Evolutionary conservation across 2,329 filamentous ascomycete genomes (phyloP), one percentile per base, ranked within the genome.

Genomic region (Chaetomiaceae sp.): DNA sequence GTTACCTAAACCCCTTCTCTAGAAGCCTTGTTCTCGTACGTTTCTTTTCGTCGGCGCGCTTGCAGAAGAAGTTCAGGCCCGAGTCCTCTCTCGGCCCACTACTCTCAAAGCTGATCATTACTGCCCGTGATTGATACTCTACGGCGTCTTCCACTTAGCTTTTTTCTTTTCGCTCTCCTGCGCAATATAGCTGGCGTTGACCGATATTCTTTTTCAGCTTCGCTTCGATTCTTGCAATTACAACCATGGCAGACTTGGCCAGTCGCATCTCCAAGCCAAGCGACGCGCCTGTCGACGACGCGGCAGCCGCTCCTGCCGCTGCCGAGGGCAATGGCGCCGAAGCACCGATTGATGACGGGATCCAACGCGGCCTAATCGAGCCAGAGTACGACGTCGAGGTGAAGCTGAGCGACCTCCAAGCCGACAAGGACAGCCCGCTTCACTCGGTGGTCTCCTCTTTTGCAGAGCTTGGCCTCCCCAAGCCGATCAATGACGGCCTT

Each of bases 301-400:
- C 62, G 21, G 63, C 57, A 33, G 30, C 57, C 40, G 53, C 45
- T 7, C 18, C 25, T 27, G 25, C 48, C 11, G 33, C 25, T 32
- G 18, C 48, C 20, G 36, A 54, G 5, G 47, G 38, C 44, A 40
- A 63, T 21, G 61, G 59, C 41, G 51, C 62, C 25, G 66, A 68
- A 27, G 65, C 57, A 30, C 48, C 64, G 21, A 47, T 56, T 13
- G 48, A 51, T 44, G 62, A 60, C 8, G 54, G 53, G 13, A 43
- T n/a, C 29, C 42, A 48, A 61, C 50, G 25, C 34, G 75, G 74
- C 43, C 73, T 85, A 25, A 70, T 80, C 42, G 89, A 96, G 69
- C 84, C 85, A 4, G 84, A 87, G 54, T 95, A 87, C 71, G 87
- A 94, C 61, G 92, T 99, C 61, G 87, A 96, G 66, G 89, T 99